Percentiles rank a stretch among this genome's conserved stretches.
phyloP scores from a whole-genome alignment of 176 grass and related monocot species.

The Carex scoparia region DNA sequence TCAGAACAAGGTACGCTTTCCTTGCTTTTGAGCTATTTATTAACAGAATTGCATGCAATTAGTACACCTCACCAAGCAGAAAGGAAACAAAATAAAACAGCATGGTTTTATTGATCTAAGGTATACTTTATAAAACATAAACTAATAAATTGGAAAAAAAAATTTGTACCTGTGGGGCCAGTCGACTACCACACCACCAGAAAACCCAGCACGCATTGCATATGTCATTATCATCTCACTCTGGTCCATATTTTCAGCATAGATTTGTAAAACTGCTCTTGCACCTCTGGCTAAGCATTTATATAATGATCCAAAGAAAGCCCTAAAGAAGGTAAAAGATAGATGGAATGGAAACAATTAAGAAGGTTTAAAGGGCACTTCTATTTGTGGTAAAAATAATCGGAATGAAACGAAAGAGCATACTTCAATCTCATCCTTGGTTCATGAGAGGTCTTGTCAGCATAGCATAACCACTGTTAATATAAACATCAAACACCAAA shows the following conservation, averaged over 20 bases:
- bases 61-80: neutral
- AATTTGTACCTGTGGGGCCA: slow-evolving; percentile 78
- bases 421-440: slow-evolving; percentile 91
- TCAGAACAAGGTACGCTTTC: slow-evolving; percentile 94
- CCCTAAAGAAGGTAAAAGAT: slow-evolving; percentile 46
- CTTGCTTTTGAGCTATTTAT: slow-evolving; percentile 83
- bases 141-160: neutral
- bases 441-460: slow-evolving; percentile 89
- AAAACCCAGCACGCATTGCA: slow-evolving; percentile 96
- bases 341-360: slow-evolving; percentile 4
- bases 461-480: slow-evolving; percentile 94
- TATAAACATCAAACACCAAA: neutral
- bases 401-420: slow-evolving; percentile 19
- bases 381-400: neutral
- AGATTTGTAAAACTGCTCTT: slow-evolving; percentile 89
- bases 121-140: neutral
- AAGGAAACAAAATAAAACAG: neutral
- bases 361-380: neutral
- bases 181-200: slow-evolving; percentile 84
- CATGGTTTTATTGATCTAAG: neutral
- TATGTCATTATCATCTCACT: slow-evolving; percentile 91
- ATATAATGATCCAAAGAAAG: slow-evolving; percentile 97
- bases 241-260: slow-evolving; percentile 92
- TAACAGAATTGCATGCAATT: slow-evolving; percentile 21
- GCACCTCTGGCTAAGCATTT: slow-evolving; percentile 90